Evolutionary conservation across 2,329 filamentous ascomycete species (phyloP).

Genomic region (Aspergillus sp.): DNA sequence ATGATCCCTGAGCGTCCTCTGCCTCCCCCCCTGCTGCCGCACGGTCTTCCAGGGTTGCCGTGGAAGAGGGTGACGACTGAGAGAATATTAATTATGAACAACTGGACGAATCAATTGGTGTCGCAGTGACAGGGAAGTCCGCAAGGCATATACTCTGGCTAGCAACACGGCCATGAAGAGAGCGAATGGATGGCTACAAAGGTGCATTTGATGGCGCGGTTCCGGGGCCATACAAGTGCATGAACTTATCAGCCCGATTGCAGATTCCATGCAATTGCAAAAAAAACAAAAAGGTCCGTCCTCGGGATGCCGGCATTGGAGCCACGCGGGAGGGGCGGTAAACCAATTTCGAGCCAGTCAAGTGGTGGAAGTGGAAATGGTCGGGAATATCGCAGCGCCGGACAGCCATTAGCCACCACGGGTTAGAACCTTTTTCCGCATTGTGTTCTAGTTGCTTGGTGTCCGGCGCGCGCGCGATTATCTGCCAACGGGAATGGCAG

Average conservation of each 20-base stretch:
- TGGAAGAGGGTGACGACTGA: constrained; percentile 8
- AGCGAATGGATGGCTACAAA: constrained; percentile 17
- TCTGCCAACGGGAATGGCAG: constrained; percentile 13
- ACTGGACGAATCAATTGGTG: constrained; percentile 6
- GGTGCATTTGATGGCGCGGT: constrained; percentile 18
- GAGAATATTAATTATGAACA: constrained; percentile 5
- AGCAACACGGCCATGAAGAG: constrained; percentile 22
- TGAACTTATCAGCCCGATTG: constrained; percentile 8
- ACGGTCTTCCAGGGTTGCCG: constrained; percentile 8
- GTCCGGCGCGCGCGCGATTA: neutral
- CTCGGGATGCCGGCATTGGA: constrained; percentile 6
- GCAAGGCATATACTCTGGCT: constrained; percentile 16
- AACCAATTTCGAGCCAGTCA: constrained; percentile 23
- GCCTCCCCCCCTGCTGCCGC: constrained; percentile 8
- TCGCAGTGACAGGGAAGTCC: constrained; percentile 11
- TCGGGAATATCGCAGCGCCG: constrained; percentile 16
- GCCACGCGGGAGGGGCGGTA: constrained; percentile 16
- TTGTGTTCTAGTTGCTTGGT: constrained; percentile 4
- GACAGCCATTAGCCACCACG: constrained; percentile 16
- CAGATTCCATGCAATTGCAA: constrained; percentile 6
- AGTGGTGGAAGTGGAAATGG: constrained; percentile 17
- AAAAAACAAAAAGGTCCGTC: constrained; percentile 2
- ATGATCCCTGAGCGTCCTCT: constrained; percentile 8
- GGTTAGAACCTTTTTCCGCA: constrained; percentile 1
- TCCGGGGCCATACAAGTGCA: constrained; percentile 17